A percentile compares a stretch with the other conserved stretches of the same genome.
Conservation (phyloP, 2,329 filamentous ascomycete species). For the Sclerotinia glacialis region DNA sequence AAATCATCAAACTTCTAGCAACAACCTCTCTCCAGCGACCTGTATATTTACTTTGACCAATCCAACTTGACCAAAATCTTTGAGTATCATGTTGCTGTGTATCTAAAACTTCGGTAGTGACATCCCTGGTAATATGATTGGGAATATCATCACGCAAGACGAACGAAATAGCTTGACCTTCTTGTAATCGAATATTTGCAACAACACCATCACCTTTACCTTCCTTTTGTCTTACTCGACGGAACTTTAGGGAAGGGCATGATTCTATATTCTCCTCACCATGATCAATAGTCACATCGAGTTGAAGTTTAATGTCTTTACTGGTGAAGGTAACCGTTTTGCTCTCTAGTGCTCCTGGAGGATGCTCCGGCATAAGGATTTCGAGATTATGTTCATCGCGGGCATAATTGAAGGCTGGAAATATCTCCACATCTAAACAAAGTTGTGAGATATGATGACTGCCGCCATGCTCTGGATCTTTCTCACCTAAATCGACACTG, state of each 20-base stretch:
- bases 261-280: conserved; percentile 48
- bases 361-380: conserved; percentile 48
- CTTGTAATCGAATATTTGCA: conserved; percentile 56
- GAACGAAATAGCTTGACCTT: conserved; percentile 68
- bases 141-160: conserved; percentile 62
- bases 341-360: conserved; percentile 46
- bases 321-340: conserved; percentile 64
- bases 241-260: conserved; percentile 55
- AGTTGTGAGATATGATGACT: conserved; percentile 17
- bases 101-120: conserved; percentile 58
- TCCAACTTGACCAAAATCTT: conserved; percentile 71
- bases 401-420: conserved; percentile 71
- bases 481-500: conserved; percentile 55
- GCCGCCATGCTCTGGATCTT: neutral
- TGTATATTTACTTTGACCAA: conserved; percentile 66
- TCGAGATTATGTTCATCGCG: conserved; percentile 59
- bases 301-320: conserved; percentile 57
- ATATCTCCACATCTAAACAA: conserved; percentile 60
- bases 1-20: conserved; percentile 65
- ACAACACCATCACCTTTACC: conserved; percentile 62
- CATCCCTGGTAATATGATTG: conserved; percentile 55
- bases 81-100: conserved; percentile 67
- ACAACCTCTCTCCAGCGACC: conserved; percentile 73
- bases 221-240: conserved; percentile 50
- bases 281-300: conserved; percentile 65